Conservation (phyloP, 139 green algal species). For the Volvox reticuliferus region DNA sequence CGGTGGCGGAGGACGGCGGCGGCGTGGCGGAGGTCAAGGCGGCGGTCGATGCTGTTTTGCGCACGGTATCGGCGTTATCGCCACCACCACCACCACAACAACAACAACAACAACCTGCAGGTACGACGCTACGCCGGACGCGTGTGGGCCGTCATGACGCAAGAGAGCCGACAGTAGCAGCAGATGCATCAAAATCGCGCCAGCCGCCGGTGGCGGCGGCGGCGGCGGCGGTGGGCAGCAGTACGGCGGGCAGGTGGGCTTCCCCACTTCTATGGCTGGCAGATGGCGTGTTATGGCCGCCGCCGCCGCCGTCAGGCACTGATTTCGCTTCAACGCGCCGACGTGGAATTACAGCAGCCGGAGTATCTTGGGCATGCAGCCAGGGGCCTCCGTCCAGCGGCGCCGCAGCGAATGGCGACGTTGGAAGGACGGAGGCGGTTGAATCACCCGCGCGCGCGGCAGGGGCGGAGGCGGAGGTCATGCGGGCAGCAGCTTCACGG, state of each 20-base stretch:
- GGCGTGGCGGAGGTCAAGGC: conserved; percentile 35
- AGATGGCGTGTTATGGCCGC: neutral
- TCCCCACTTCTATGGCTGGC: neutral
- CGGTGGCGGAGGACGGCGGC: conserved; percentile 3
- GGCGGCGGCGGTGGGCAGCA: neutral
- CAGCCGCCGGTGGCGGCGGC: neutral
- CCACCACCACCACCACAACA: neutral
- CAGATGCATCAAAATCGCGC: neutral
- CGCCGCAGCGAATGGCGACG: too few relatives aligned
- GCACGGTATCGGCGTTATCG: neutral
- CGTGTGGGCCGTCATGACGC: too few relatives aligned
- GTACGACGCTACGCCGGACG: too few relatives aligned
- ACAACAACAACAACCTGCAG: neutral
- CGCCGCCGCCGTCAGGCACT: neutral
- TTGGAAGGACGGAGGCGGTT: too few relatives aligned
- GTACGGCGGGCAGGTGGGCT: neutral
- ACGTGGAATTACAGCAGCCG: too few relatives aligned
- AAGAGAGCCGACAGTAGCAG: neutral
- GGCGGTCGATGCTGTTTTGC: conserved; percentile 18
- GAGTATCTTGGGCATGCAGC: too few relatives aligned
- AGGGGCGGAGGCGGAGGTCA: neutral
- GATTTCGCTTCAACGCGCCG: too few relatives aligned
- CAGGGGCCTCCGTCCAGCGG: too few relatives aligned
- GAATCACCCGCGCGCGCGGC: too few relatives aligned
- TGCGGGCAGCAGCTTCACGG: neutral